Conservation (phyloP, 306 rosid genomes). For the Vicia sativa region DNA sequence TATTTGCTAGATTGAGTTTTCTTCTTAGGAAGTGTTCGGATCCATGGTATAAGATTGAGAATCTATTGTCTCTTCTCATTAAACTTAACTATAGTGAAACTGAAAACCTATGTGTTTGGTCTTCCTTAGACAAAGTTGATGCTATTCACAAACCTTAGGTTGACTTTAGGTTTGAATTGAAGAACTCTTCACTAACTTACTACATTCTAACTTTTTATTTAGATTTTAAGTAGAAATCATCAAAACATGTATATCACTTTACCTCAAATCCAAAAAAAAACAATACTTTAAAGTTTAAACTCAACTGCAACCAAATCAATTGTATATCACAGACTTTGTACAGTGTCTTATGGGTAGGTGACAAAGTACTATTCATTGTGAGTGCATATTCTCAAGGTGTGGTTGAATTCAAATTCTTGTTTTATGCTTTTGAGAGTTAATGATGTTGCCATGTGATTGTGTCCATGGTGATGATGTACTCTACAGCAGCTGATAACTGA, state of each 20-base stretch:
- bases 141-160: not conserved
- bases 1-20: conserved; percentile 9
- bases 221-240: not conserved
- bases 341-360: conserved; percentile 18
- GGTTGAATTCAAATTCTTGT: conserved; percentile 27
- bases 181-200: not conserved
- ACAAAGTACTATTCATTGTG: conserved; percentile 6
- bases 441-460: conserved; percentile 39
- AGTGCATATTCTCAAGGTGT: conserved; percentile 10
- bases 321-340: not conserved
- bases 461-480: conserved; percentile 19
- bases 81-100: not conserved
- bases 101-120: not conserved
- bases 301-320: conserved; percentile 1
- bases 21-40: not conserved
- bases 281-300: not conserved
- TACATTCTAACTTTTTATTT: not conserved
- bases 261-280: not conserved
- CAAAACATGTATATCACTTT: not conserved
- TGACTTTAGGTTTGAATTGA: not conserved
- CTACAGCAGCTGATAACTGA: not conserved
- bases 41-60: not conserved
- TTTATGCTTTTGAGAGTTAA: conserved; percentile 19
- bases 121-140: not conserved
- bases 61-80: not conserved